These are phyloP conservation scores for Citrus cavaleriei DNA, from an alignment of 345 rosid genomes.

Conservation along the genomic window DNA sequence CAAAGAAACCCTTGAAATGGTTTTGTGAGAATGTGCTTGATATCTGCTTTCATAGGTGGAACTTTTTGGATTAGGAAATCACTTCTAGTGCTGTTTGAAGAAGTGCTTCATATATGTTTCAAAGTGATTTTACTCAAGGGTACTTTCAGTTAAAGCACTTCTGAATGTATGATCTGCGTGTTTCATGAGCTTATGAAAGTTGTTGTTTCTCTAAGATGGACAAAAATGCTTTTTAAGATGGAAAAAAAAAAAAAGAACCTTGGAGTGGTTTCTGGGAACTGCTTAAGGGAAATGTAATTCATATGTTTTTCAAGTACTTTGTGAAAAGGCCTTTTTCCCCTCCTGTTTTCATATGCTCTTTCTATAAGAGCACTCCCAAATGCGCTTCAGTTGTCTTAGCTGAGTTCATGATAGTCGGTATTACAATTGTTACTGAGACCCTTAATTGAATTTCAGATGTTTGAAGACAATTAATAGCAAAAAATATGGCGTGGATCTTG, in stretches of 20 bases:
- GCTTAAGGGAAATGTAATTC: background rate
- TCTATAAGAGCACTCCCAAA: background rate
- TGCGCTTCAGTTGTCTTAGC: background rate
- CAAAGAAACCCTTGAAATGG: background rate
- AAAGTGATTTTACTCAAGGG: background rate
- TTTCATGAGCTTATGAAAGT: background rate
- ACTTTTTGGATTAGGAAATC: background rate
- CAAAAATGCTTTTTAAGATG: background rate
- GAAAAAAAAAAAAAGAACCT: background rate
- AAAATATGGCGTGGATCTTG: slow-evolving; percentile 96
- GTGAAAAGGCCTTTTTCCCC: background rate
- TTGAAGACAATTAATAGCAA: slow-evolving; percentile 94
- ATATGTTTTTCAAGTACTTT: background rate
- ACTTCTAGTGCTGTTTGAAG: background rate
- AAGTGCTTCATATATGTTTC: background rate
- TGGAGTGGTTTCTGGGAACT: background rate
- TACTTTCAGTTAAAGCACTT: background rate
- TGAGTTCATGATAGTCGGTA: background rate
- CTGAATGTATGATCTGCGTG: too few species aligned
- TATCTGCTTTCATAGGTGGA: background rate
- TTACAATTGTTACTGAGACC: background rate
- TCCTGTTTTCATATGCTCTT: background rate
- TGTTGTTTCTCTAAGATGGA: background rate
- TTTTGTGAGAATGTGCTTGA: background rate
- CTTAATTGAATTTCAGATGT: slow-evolving; percentile 47